A percentile compares a stretch with the other conserved stretches of the same genome.
Conservation (phyloP, 2,329 filamentous ascomycete genomes). For the Hymenoscyphus fructigenus region DNA sequence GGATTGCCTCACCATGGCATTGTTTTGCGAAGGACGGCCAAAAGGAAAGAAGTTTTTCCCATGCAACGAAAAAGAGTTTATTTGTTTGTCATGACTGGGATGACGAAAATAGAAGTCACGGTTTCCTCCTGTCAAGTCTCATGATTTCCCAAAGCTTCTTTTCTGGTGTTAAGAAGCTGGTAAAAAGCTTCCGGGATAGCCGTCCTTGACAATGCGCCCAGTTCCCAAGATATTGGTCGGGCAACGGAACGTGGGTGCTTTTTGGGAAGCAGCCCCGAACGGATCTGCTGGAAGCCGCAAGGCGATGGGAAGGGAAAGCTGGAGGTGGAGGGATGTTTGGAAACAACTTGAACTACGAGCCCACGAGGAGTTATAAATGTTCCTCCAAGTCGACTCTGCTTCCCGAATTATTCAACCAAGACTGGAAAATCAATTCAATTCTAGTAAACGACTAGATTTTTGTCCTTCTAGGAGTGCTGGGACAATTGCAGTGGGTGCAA, state of each 20-base stretch:
- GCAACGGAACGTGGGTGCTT: not conserved
- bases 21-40: not conserved
- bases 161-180: not conserved
- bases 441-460: too few species aligned
- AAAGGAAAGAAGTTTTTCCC: not conserved
- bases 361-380: too few species aligned
- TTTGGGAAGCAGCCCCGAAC: slow-evolving; percentile 5
- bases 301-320: not conserved
- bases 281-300: slow-evolving; percentile 3
- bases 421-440: too few species aligned
- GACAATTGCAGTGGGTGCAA: not conserved
- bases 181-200: not conserved
- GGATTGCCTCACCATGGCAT: not conserved
- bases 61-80: not conserved
- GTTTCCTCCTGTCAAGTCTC: too few species aligned
- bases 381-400: too few species aligned
- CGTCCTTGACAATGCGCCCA: slow-evolving; percentile 6
- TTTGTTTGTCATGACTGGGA: not conserved
- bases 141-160: not conserved
- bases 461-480: not conserved
- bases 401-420: too few species aligned
- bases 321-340: not conserved
- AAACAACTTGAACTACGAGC: too few species aligned
- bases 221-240: slow-evolving; percentile 5
- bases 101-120: slow-evolving; percentile 1